Conservation (phyloP, 2,329 filamentous ascomycete genomes). For the Fusarium longipes region DNA sequence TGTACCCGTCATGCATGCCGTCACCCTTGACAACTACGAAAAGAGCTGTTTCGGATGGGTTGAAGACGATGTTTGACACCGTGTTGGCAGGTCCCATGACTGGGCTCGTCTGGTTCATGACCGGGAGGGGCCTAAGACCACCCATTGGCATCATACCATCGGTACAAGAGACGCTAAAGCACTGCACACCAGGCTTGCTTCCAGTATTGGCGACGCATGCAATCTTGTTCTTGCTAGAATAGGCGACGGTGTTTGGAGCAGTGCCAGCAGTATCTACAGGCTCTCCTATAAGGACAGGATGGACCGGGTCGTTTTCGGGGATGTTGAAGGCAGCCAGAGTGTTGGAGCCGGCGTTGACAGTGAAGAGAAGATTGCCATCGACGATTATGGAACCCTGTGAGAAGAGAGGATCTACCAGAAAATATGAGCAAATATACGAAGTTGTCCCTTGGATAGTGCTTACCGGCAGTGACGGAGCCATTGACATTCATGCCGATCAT, state of each 20-base stretch:
- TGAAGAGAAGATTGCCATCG: not conserved
- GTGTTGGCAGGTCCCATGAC: conserved; percentile 3
- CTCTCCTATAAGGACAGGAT: not conserved
- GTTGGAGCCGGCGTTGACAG: conserved; percentile 15
- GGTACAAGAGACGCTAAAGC: not conserved
- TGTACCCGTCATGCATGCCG: not conserved
- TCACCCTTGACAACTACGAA: conserved; percentile 10
- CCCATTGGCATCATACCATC: not conserved
- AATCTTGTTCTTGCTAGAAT: conserved; percentile 5
- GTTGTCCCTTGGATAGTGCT: rapidly evolving
- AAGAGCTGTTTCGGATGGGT: conserved; percentile 7
- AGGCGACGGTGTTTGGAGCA: conserved; percentile 7
- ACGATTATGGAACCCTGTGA: not conserved
- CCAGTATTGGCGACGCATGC: conserved; percentile 18
- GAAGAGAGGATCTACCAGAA: not conserved
- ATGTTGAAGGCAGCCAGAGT: conserved; percentile 10
- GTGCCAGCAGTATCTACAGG: conserved; percentile 3
- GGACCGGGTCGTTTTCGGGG: not conserved
- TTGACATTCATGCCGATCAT: not conserved
- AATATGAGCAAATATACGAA: not conserved
- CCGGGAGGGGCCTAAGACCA: not conserved
- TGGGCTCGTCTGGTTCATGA: not conserved
- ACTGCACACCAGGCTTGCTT: conserved; percentile 9
- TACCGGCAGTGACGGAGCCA: not conserved
- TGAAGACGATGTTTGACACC: conserved; percentile 12